Evolutionary conservation across 306 rosid genomes (phyloP), one percentile per base, ranked within the genome.

Genomic region (cucumber (Cucumis sativus)): DNA sequence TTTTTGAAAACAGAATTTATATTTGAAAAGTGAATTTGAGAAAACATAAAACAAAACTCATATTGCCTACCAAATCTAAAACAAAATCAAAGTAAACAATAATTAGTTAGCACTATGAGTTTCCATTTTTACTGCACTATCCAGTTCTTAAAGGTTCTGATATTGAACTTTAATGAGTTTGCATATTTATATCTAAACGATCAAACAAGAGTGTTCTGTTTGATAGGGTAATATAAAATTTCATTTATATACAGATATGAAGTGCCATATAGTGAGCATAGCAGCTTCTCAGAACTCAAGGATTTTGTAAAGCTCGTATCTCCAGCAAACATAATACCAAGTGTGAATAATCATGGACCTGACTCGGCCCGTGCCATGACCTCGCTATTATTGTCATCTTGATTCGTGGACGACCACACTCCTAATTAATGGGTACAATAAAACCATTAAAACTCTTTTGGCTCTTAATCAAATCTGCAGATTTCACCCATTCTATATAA

Each of bases 221-320:
- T 9, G 51, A 39, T 40, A 39, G 30, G 10, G 51, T 66, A 33
- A 33, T 33, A 33, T 20, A 40, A 39, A 66, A 18, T 12, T 43
- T 43, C 8, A 68, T 20, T 82, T 73, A 70, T 66, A 28, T 56
- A 47, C 88, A 92, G 97, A 88, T 95, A 90, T 54, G 97, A 95
- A 80, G 98, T 92, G 84, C 97, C 97, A 9, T 95, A 95, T 83
- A 92, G 97, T 35, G 98, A 95, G 86, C 97, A 95, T 78, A 77
- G 87, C 89, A 95, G 97, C 93, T 92, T 92, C 80, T 83, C 96
- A 76, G 97, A 95, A 74, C 92, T 95, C 37, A 86, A 65, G 79
- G 92, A 95, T 63, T 92, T 95, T 79, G 96, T 86, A 45, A 92
- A 88, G 83, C 81, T 89, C 68, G 62, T 88, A n/a, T 90, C 97